Evolutionary conservation across 345 rosid species (phyloP).

Genomic region (Dimocarpus longan): DNA sequence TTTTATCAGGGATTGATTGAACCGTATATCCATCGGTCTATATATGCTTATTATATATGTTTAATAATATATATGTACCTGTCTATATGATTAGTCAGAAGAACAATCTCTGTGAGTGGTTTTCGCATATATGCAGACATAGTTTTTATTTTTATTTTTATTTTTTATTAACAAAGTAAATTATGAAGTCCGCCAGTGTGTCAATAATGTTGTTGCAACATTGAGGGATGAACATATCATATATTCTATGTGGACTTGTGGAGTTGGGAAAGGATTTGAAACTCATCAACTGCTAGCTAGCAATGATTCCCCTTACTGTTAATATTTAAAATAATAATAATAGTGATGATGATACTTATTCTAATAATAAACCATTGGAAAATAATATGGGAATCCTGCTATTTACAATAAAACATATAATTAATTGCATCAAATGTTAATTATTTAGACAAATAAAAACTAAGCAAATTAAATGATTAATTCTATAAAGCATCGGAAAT

Average conservation of each 20-base stretch:
- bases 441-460: not conserved
- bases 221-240: not conserved
- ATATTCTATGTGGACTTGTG: too few relatives aligned
- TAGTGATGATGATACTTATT: too few relatives aligned
- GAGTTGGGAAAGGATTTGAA: too few relatives aligned
- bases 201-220: not conserved
- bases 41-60: too few relatives aligned
- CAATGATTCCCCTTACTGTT: too few relatives aligned
- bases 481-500: too few relatives aligned
- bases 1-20: not conserved
- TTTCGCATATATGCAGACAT: constrained; percentile 10
- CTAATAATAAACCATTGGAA: too few relatives aligned
- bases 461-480: not conserved
- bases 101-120: not conserved
- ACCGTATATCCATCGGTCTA: not conserved
- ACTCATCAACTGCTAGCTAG: too few relatives aligned
- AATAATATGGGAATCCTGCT: too few relatives aligned
- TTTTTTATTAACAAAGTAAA: not conserved
- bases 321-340: too few relatives aligned
- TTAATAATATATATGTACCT: not conserved
- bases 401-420: too few relatives aligned
- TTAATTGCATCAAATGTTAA: too few relatives aligned
- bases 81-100: not conserved
- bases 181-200: not conserved
- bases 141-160: not conserved